These are phyloP conservation scores for Vitis labrusca DNA, from an alignment of 164 flowering plant species.

Conservation along the genomic window DNA sequence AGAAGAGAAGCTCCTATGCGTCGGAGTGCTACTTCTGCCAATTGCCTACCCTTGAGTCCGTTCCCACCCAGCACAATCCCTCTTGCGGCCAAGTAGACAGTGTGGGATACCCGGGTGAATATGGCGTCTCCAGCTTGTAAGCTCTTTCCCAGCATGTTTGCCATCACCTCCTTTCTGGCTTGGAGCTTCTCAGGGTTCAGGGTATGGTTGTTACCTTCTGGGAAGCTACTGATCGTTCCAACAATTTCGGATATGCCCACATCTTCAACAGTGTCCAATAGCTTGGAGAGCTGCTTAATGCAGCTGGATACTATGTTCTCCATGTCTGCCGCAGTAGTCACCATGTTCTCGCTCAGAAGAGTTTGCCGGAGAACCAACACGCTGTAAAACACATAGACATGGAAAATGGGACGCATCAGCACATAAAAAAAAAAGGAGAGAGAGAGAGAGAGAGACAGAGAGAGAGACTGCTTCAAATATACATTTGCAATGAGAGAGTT, in stretches of 20 bases:
- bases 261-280: slow-evolving; percentile 52
- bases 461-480: too few relatives aligned
- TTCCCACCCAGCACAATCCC: slow-evolving; percentile 77
- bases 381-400: slow-evolving; percentile 42
- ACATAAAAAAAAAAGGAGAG: too few relatives aligned
- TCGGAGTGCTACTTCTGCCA: slow-evolving; percentile 62
- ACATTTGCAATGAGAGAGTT: neutral
- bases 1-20: slow-evolving; percentile 65
- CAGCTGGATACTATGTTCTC: slow-evolving; percentile 44
- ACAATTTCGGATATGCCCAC: slow-evolving; percentile 70
- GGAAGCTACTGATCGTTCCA: slow-evolving; percentile 34
- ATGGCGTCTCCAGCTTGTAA: slow-evolving; percentile 72
- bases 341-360: slow-evolving; percentile 52
- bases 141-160: slow-evolving; percentile 67
- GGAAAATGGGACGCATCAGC: neutral
- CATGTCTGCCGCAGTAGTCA: slow-evolving; percentile 38
- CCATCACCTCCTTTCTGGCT: slow-evolving; percentile 52
- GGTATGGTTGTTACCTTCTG: slow-evolving; percentile 16
- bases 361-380: slow-evolving; percentile 71
- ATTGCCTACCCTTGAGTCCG: slow-evolving; percentile 47
- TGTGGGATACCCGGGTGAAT: slow-evolving; percentile 56
- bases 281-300: slow-evolving; percentile 34
- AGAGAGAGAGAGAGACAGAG: too few relatives aligned
- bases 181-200: slow-evolving; percentile 32
- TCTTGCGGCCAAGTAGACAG: slow-evolving; percentile 69